A percentile compares a stretch with the other conserved stretches of the same genome.
These are phyloP conservation scores for Rhodosporidiobolus odoratus DNA, from an alignment of 768 basidiomycete species.

Conservation along the genomic window DNA sequence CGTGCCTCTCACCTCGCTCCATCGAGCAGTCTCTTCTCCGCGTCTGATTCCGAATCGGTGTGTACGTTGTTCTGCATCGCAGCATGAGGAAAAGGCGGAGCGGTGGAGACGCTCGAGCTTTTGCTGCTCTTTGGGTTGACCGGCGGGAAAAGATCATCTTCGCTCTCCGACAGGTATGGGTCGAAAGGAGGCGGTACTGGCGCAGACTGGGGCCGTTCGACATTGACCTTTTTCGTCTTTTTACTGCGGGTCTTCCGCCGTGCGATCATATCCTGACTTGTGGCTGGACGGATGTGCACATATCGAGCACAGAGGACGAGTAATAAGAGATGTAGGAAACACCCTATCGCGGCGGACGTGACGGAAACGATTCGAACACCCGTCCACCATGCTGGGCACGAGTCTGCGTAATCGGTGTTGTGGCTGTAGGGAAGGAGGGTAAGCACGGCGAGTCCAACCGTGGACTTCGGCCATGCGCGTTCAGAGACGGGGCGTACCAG, in stretches of 20 bases:
- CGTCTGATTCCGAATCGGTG: constrained; percentile 5
- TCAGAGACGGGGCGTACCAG: constrained; percentile 6
- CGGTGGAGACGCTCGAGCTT: no score
- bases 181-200: no score
- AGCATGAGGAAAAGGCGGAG: neutral
- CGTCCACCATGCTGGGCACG: constrained; percentile 12
- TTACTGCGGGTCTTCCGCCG: neutral
- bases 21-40: neutral
- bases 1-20: neutral
- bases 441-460: neutral
- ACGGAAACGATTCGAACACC: neutral
- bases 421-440: neutral
- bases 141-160: neutral
- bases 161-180: neutral
- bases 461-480: no score
- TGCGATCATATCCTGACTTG: neutral
- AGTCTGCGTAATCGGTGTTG: neutral
- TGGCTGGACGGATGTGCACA: constrained; percentile 9
- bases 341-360: neutral
- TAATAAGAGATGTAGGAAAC: constrained; percentile 10
- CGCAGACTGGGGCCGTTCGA: neutral
- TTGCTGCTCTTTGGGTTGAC: neutral
- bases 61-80: neutral
- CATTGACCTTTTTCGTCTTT: neutral
- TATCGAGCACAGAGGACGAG: constrained; percentile 4